Evolutionary conservation across 345 rosid genomes (phyloP).

Genomic region (Cochlearia excelsa): DNA sequence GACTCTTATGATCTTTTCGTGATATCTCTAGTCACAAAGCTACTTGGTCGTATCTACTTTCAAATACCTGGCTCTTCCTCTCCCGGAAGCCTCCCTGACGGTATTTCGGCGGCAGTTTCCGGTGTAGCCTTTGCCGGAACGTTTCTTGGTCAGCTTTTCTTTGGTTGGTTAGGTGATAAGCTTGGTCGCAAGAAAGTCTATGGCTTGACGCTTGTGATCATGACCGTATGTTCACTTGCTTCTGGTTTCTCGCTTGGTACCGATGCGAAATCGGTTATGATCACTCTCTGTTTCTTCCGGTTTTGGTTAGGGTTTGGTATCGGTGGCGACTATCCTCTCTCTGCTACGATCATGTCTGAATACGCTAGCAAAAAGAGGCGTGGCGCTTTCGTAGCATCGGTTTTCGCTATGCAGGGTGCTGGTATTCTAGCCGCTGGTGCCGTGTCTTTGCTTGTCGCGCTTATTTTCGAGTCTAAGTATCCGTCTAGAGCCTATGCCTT

Average conservation of each 20-base stretch:
- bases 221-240: conserved; percentile 55
- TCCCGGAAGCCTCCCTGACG: conserved; percentile 60
- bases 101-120: conserved; percentile 56
- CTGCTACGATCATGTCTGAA: background rate
- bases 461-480: conserved; percentile 36
- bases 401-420: background rate
- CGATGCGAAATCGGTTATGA: conserved; percentile 41
- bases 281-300: conserved; percentile 36
- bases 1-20: conserved; percentile 80
- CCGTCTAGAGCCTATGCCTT: conserved; percentile 42
- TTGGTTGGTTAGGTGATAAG: conserved; percentile 86
- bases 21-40: conserved; percentile 69
- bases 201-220: conserved; percentile 60
- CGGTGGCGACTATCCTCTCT: background rate
- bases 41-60: conserved; percentile 70
- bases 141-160: conserved; percentile 72
- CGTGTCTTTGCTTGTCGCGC: conserved; percentile 21
- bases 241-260: conserved; percentile 62
- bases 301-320: background rate
- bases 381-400: background rate
- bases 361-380: background rate
- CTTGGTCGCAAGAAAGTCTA: conserved; percentile 66
- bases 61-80: conserved; percentile 41
- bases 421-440: background rate
- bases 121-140: conserved; percentile 80